phyloP scores from a whole-genome alignment of 2,329 filamentous ascomycete species.

The Colletotrichum sidae region DNA sequence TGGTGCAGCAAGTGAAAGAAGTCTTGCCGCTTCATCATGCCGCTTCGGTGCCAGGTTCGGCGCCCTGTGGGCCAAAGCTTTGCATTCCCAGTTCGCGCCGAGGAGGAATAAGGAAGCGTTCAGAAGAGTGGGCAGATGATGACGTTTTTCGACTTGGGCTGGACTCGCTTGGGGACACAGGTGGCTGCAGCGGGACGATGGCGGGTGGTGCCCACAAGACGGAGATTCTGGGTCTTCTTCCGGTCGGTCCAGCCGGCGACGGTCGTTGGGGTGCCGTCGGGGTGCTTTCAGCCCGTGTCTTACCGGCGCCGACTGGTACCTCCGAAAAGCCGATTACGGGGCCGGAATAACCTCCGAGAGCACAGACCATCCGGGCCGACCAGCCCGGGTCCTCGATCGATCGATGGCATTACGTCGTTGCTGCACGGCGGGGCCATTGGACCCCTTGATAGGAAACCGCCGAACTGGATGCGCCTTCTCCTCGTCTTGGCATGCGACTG shows the following conservation, averaged over 20 bases:
- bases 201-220: constrained; percentile 6
- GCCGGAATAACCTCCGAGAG: background rate
- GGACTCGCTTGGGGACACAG: background rate
- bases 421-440: background rate
- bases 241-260: background rate
- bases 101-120: constrained; percentile 28
- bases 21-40: too few species aligned
- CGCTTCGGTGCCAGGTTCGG: too few species aligned
- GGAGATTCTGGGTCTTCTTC: background rate
- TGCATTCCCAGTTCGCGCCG: background rate
- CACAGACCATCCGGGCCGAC: constrained; percentile 16
- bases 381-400: constrained; percentile 3
- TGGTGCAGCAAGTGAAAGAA: too few species aligned
- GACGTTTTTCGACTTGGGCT: constrained; percentile 14
- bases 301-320: background rate
- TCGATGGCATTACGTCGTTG: constrained; percentile 11
- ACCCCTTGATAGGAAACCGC: background rate
- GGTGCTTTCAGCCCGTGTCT: background rate
- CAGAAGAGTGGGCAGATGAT: constrained; percentile 15
- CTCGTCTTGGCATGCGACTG: too few species aligned
- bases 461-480: too few species aligned
- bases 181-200: background rate
- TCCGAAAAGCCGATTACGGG: background rate
- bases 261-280: background rate
- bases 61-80: background rate